Percentiles rank a stretch among this genome's conserved stretches.
Evolutionary conservation across 768 basidiomycete species (phyloP).

Genomic region (Cystobasidium tubakii): DNA sequence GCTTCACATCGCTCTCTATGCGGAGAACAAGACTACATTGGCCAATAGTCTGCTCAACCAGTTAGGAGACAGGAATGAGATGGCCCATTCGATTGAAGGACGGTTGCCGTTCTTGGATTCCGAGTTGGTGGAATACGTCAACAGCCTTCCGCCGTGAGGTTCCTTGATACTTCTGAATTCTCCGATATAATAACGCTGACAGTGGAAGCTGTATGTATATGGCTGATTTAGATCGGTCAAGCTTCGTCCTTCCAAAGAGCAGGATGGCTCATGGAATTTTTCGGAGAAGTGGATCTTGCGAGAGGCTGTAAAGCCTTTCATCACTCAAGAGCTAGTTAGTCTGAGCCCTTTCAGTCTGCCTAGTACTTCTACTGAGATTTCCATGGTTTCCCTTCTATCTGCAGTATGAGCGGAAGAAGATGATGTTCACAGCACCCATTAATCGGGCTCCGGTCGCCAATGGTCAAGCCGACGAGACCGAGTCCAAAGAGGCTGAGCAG

Average conservation of each 20-base stretch:
- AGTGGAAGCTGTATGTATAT: too few relatives aligned
- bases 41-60: constrained; percentile 45
- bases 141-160: constrained; percentile 40
- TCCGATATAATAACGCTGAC: too few relatives aligned
- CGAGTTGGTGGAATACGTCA: constrained; percentile 45
- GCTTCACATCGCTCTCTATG: constrained; percentile 45
- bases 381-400: background rate
- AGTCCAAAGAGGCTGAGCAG: constrained; percentile 9
- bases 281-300: constrained; percentile 46
- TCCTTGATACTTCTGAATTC: too few relatives aligned
- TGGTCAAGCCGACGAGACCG: constrained; percentile 22
- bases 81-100: constrained; percentile 47
- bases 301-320: constrained; percentile 47
- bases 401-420: constrained; percentile 12
- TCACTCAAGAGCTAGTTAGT: constrained; percentile 45
- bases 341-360: background rate
- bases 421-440: constrained; percentile 43
- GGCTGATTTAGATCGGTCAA: constrained; percentile 41
- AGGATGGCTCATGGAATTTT: constrained; percentile 21
- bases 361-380: background rate
- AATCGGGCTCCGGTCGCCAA: constrained; percentile 38
- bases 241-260: constrained; percentile 27
- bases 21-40: constrained; percentile 44
- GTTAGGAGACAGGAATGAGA: constrained; percentile 47
- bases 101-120: constrained; percentile 47